Base-by-base conservation (phyloP, 306 rosid species). In the Vicia villosa region DNA sequence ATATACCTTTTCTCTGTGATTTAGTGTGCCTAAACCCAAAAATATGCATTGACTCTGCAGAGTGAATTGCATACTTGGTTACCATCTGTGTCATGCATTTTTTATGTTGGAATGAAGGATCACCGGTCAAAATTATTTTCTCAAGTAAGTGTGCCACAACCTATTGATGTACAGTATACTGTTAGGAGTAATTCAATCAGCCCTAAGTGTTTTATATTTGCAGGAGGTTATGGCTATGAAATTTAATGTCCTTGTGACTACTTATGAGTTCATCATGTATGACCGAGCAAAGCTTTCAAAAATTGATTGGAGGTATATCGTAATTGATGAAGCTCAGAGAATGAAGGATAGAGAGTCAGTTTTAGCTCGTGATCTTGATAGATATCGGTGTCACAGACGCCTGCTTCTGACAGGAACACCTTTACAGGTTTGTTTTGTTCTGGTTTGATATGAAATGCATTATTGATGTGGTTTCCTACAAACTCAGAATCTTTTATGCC, bases 181-280 rank as follows among this genome's bases (percentile, higher is more conserved):
- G 15, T 73, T 56, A 32, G 4, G 40, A 51, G 64, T 19, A 58
- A 69, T 56, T 65, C 69, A 62, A 45, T 51, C 68, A 13, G 17
- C 49, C 13, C 61, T 70, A 65, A 70, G 32, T n/a, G 26, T 54
- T 34, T 34, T 75, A 56, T 66, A 21, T 82, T 21, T 74, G 54
- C 70, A 94, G 97, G 97, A 84, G 80, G 91, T 90, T 80, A 69
- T 79, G 79, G 98, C 98, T 20, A 47, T 94, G 98, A 94, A 94
- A 70, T 94, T 90, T 73, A 94, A 94, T 83, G 94, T 94, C 81
- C 98, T 90, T 63, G 98, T 94, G 87, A 94, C 98, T 26, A 94
- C 97, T 69, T 94, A 94, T 68, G 98, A 94, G 90, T 94, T 94
- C 81, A 90, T 94, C 86, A 94, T 94, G 98, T 94, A 84, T 74